A percentile compares a stretch with the other conserved stretches of the same genome.
Evolutionary conservation across 2,329 filamentous ascomycete species (phyloP).

Genomic region (Alternaria triticimaculans): DNA sequence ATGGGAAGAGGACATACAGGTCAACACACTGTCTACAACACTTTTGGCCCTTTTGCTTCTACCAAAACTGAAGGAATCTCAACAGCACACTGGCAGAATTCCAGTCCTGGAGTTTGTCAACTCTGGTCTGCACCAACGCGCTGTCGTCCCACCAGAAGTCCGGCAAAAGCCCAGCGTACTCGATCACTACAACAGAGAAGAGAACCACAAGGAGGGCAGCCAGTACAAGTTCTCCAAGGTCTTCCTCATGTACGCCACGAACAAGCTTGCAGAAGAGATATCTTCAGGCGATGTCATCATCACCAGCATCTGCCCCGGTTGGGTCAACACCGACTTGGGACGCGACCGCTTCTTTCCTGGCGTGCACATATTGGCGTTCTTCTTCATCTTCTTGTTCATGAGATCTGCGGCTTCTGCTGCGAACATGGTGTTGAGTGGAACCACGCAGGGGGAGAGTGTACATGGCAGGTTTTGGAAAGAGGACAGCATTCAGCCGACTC

Average conservation of each 20-base stretch:
- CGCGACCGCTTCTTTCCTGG: slow-evolving; percentile 41
- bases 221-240: slow-evolving; percentile 45
- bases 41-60: slow-evolving; percentile 61
- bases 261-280: slow-evolving; percentile 34
- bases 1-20: slow-evolving; percentile 59
- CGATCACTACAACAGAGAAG: slow-evolving; percentile 36
- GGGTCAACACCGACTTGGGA: slow-evolving; percentile 38
- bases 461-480: slow-evolving; percentile 48
- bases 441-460: slow-evolving; percentile 39
- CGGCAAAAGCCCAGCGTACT: slow-evolving; percentile 34
- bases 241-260: slow-evolving; percentile 45
- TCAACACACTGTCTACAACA: slow-evolving; percentile 64
- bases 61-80: slow-evolving; percentile 44
- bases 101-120: slow-evolving; percentile 45
- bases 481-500: slow-evolving; percentile 40
- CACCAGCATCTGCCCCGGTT: slow-evolving; percentile 46
- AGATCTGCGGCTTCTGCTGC: slow-evolving; percentile 38
- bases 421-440: slow-evolving; percentile 43
- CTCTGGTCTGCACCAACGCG: slow-evolving; percentile 38
- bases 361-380: slow-evolving; percentile 27
- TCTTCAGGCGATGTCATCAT: slow-evolving; percentile 43
- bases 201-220: slow-evolving; percentile 30
- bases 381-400: slow-evolving; percentile 31
- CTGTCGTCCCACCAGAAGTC: slow-evolving; percentile 29
- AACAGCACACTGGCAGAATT: slow-evolving; percentile 25